Conservation (phyloP, 495 filamentous ascomycete species). For the Penicillium paxilli region DNA sequence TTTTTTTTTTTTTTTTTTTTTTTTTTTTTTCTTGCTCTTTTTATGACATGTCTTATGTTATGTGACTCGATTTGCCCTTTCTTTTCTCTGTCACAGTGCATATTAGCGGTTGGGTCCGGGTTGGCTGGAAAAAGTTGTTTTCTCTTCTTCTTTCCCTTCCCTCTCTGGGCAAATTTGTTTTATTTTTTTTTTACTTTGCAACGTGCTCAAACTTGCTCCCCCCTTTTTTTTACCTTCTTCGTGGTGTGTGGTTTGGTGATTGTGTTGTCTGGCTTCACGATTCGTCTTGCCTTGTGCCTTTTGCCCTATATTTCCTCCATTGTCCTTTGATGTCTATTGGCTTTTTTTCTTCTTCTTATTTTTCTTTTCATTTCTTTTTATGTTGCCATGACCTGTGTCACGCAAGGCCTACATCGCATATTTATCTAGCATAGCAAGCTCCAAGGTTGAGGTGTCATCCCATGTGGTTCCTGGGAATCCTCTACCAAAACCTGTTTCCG, state of each 20-base stretch:
- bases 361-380: slow-evolving; percentile 3
- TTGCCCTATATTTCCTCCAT: slow-evolving; percentile 16
- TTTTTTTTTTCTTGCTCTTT: slow-evolving; percentile 4
- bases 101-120: slow-evolving; percentile 48
- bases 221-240: slow-evolving; percentile 14
- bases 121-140: slow-evolving; percentile 43
- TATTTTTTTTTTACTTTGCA: slow-evolving; percentile 19
- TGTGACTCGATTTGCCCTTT: slow-evolving; percentile 32
- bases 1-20: slow-evolving; percentile 28
- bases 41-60: slow-evolving; percentile 53
- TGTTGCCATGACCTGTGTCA: slow-evolving; percentile 4
- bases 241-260: slow-evolving; percentile 8
- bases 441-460: slow-evolving; percentile 20
- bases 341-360: background rate
- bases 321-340: too few species aligned
- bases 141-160: slow-evolving; percentile 31
- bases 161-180: slow-evolving; percentile 31
- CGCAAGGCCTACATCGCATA: slow-evolving; percentile 22
- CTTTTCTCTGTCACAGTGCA: slow-evolving; percentile 43
- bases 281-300: too few species aligned
- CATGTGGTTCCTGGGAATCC: slow-evolving; percentile 13
- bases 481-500: slow-evolving; percentile 9
- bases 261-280: slow-evolving; percentile 10
- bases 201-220: slow-evolving; percentile 19
- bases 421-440: slow-evolving; percentile 33